Conservation (phyloP, 2,329 filamentous ascomycete species). For the Aspergillus japonicus region DNA sequence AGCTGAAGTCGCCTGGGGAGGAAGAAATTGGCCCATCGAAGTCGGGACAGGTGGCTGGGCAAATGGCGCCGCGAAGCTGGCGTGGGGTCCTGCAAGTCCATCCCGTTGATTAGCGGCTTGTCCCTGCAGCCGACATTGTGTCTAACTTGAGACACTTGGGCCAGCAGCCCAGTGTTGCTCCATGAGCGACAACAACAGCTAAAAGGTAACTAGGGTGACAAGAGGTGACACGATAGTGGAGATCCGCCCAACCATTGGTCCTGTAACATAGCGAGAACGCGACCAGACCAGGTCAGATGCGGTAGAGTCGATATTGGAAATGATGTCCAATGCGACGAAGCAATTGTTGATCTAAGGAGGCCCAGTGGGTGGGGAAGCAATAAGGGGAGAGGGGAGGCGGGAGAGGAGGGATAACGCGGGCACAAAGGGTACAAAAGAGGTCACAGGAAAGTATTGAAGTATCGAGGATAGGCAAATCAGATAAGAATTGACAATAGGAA, state of each 20-base stretch:
- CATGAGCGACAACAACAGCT: background rate
- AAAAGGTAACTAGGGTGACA: background rate
- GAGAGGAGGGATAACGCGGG: background rate
- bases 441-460: background rate
- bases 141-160: background rate
- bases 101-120: conserved; percentile 22
- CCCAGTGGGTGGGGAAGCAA: conserved; percentile 2
- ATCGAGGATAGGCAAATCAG: background rate
- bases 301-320: background rate
- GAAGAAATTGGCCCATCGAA: conserved; percentile 33
- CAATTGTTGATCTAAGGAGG: background rate
- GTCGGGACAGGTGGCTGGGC: conserved; percentile 33
- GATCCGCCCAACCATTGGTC: background rate
- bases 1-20: conserved; percentile 27
- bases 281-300: conserved; percentile 1
- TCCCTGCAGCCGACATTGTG: conserved; percentile 7
- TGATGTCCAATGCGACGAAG: background rate
- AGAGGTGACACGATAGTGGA: conserved; percentile 1
- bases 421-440: background rate
- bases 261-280: background rate
- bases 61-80: conserved; percentile 37
- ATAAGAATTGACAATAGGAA: conserved; percentile 7
- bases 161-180: background rate
- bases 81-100: conserved; percentile 34
- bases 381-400: background rate